phyloP scores from a whole-genome alignment of 345 rosid genomes.

The Ceriops decandra region DNA sequence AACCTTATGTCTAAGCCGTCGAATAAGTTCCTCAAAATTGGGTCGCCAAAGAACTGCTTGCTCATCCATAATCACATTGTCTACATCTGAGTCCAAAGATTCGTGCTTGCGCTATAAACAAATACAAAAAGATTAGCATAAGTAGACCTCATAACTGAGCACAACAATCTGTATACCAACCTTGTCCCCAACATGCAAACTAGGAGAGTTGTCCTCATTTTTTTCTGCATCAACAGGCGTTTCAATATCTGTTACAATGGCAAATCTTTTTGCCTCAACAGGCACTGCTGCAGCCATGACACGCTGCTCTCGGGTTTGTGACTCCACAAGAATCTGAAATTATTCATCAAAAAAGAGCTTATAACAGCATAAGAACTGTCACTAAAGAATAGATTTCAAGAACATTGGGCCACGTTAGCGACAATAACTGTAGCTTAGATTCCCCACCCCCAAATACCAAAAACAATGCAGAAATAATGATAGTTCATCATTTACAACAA shows the following conservation, averaged over 20 bases:
- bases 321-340: constrained; percentile 43
- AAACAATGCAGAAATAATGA: too few species aligned
- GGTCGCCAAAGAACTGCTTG: constrained; percentile 66
- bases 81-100: constrained; percentile 35
- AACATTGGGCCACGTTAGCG: too few species aligned
- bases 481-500: too few species aligned
- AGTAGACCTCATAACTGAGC: constrained; percentile 9
- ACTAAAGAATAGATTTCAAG: constrained; percentile 3
- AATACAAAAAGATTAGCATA: constrained; percentile 15
- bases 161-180: constrained; percentile 34
- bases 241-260: constrained; percentile 30
- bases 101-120: constrained; percentile 53
- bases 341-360: not conserved
- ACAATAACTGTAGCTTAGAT: too few species aligned
- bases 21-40: constrained; percentile 74
- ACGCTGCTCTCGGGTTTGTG: constrained; percentile 58
- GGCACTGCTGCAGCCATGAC: constrained; percentile 67
- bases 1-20: constrained; percentile 77
- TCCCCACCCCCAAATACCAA: too few species aligned
- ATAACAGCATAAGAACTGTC: not conserved
- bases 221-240: constrained; percentile 31
- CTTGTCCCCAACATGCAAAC: constrained; percentile 50
- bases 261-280: constrained; percentile 62
- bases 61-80: constrained; percentile 28
- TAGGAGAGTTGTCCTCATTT: constrained; percentile 15